These are phyloP conservation scores for Ophiostoma sp. DNA, from an alignment of 2,329 filamentous ascomycete species.

Conservation along the genomic window DNA sequence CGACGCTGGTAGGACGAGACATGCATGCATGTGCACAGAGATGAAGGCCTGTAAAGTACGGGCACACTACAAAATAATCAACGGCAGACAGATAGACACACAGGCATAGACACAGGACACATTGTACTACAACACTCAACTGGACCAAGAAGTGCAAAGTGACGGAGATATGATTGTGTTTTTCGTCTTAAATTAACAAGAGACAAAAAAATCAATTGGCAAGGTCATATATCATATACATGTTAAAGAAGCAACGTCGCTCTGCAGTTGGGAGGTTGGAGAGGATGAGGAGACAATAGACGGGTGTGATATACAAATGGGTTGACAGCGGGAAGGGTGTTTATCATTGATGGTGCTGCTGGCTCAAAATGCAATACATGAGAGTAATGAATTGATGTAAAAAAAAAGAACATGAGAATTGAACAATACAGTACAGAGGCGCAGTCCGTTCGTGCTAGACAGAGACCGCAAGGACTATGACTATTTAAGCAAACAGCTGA, in stretches of 20 bases:
- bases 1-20: too few relatives aligned
- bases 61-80: too few relatives aligned
- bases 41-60: too few relatives aligned
- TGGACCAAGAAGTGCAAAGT: background rate
- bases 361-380: slow-evolving; percentile 2
- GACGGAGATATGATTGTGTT: slow-evolving; percentile 15
- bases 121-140: too few relatives aligned
- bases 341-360: slow-evolving; percentile 12
- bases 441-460: too few relatives aligned
- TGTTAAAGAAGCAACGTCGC: slow-evolving; percentile 5
- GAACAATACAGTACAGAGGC: background rate
- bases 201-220: slow-evolving; percentile 15
- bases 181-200: slow-evolving; percentile 11
- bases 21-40: too few relatives aligned
- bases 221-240: slow-evolving; percentile 14
- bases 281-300: background rate
- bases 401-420: slow-evolving; percentile 4
- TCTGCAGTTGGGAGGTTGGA: background rate
- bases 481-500: slow-evolving; percentile 36
- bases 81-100: too few relatives aligned
- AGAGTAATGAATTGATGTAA: slow-evolving; percentile 14
- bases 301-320: background rate
- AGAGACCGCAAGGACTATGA: background rate
- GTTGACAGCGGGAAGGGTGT: background rate
- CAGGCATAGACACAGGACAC: too few relatives aligned